phyloP scores from a whole-genome alignment of 176 grass and related monocot species.

The Chloris gayana region DNA sequence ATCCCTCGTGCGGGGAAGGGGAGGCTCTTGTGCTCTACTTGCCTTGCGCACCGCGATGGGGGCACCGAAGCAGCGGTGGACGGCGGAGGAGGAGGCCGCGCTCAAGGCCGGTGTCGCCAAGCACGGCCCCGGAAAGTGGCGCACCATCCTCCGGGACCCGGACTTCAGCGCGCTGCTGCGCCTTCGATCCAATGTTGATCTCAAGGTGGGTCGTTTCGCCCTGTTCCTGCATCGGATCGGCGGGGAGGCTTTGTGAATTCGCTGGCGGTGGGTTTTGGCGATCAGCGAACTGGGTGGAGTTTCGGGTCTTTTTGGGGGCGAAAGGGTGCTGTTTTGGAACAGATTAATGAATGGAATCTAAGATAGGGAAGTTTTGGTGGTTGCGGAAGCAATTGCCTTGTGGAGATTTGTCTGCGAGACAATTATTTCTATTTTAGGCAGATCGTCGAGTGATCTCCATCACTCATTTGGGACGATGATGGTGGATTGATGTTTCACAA shows the following conservation, averaged over 20 bases:
- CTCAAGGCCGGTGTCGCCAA: slow-evolving; percentile 92
- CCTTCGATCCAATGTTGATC: slow-evolving; percentile 93
- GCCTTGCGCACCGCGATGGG: slow-evolving; percentile 52
- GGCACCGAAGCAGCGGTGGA: slow-evolving; percentile 96
- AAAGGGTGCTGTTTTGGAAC: not conserved
- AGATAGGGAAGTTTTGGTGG: slow-evolving; percentile 32
- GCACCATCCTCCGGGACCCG: slow-evolving; percentile 89
- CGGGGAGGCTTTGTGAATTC: slow-evolving; percentile 3
- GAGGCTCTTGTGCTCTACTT: not conserved
- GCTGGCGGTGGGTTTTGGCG: not conserved
- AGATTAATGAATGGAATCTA: not conserved
- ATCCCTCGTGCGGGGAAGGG: not conserved
- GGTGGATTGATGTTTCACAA: slow-evolving; percentile 6
- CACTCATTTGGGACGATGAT: not conserved
- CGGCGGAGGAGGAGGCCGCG: slow-evolving; percentile 80
- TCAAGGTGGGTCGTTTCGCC: slow-evolving; percentile 56
- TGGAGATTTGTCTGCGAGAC: not conserved
- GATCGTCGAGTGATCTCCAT: not conserved
- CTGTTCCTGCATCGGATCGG: slow-evolving; percentile 9
- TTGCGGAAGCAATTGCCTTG: not conserved
- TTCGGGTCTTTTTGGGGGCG: not conserved
- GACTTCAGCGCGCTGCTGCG: slow-evolving; percentile 70
- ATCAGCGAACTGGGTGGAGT: not conserved
- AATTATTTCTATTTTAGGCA: not conserved
- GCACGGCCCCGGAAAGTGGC: slow-evolving; percentile 91